These are phyloP conservation scores for Colletotrichum truncatum DNA, from an alignment of 2,329 filamentous ascomycete genomes.

Conservation along the genomic window DNA sequence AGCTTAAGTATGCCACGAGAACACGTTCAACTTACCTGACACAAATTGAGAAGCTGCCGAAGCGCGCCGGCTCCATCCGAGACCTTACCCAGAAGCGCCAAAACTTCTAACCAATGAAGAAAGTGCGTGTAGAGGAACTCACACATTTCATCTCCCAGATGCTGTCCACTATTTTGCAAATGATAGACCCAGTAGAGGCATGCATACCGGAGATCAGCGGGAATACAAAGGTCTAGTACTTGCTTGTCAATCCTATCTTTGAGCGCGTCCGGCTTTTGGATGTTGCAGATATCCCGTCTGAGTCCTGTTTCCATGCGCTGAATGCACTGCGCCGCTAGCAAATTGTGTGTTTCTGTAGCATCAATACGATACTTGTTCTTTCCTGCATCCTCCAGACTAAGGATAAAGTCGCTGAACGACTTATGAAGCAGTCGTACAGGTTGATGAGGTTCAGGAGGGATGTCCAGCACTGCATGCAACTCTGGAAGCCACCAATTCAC, in stretches of 20 bases:
- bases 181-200: conserved; percentile 1
- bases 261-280: not conserved
- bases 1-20: not conserved
- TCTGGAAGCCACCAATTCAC: not conserved
- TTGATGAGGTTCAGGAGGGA: not conserved
- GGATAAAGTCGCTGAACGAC: not conserved
- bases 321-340: not conserved
- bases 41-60: not conserved
- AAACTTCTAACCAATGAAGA: not conserved
- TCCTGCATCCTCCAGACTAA: not conserved
- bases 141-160: not conserved
- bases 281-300: not conserved
- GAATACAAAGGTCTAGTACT: not conserved
- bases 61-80: not conserved
- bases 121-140: not conserved
- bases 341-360: not conserved
- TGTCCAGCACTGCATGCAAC: not conserved
- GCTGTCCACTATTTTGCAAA: not conserved
- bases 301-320: not conserved
- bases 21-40: not conserved
- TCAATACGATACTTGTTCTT: not conserved
- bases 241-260: not conserved
- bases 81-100: not conserved
- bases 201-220: not conserved
- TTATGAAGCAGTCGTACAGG: not conserved